phyloP scores from a whole-genome alignment of 139 green algal genomes.

The Chlorella sp. region DNA sequence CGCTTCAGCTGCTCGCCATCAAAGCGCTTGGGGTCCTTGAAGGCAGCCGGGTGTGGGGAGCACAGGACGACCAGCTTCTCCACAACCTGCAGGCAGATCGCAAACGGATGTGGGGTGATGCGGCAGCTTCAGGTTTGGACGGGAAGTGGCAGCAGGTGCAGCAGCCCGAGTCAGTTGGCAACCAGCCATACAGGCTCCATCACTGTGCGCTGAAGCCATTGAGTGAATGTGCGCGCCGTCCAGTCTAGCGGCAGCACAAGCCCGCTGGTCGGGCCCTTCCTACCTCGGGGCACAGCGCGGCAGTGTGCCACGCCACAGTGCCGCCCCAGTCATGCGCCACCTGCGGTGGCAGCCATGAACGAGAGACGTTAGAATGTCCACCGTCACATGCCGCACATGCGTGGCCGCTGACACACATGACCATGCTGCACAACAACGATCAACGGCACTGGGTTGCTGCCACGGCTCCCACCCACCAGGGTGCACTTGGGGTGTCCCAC shows the following conservation, averaged over 20 bases:
- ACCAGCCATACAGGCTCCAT: no score
- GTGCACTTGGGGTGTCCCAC: constrained; percentile 1
- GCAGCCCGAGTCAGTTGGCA: no score
- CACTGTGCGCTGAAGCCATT: no score
- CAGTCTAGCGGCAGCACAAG: not conserved
- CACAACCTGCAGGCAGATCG: constrained; percentile 2
- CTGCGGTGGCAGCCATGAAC: not conserved
- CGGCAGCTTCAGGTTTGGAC: no score
- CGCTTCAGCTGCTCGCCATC: constrained; percentile 3
- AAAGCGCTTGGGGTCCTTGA: constrained; percentile 4
- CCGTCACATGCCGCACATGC: not conserved
- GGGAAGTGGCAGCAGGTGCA: no score
- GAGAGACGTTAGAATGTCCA: no score
- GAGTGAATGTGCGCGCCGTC: no score
- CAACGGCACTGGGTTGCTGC: no score
- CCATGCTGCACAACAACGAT: no score
- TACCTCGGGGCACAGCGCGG: constrained; percentile 26
- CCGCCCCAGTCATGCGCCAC: constrained; percentile 76
- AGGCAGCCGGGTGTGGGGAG: constrained; percentile 40
- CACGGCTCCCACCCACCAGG: not conserved
- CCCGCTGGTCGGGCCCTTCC: not conserved
- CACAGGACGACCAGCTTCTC: constrained; percentile 41
- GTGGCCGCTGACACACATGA: not conserved
- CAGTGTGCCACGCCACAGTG: constrained; percentile 47
- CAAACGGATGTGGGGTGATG: not conserved